Evolutionary conservation across 2,329 filamentous ascomycete genomes (phyloP), one percentile per base, ranked within the genome.

Genomic region (Chrysosphaeria jannelii): DNA sequence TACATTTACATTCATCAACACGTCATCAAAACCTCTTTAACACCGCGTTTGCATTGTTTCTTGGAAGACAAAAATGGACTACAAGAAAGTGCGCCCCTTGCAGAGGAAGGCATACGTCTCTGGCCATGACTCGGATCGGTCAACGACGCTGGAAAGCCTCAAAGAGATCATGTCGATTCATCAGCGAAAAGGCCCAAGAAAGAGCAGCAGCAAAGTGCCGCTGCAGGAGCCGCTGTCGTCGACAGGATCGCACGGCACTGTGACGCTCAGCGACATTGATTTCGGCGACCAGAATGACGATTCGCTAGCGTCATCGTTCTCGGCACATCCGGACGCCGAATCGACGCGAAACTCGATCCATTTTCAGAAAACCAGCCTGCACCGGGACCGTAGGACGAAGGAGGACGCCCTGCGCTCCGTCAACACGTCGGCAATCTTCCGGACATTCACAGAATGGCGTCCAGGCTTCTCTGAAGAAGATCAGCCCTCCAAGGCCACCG

Each of bases 131-230:
- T 33, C 31, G 22, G 31, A 33, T 19, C 28, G 25, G 8, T 30
- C 28, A 3, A 25, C 29, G 1, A 33, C 31, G 1, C 27, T 33
- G 17, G 29, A 33, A 23, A 30, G 28, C 20, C 28, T 33, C 23
- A 30, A 30, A 18, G 24, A 30, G 24, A 24, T 31, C 10, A 31
- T 33, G 29, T 28, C 27, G 7, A 22, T 28, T 9, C 25, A 23
- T 23, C 29, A 29, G 27, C 29, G 29, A 12, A 16, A 22, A 8
- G 13, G 14, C 8, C 22, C 18, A 4, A 18, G 22, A 6, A 25
- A 26, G 5, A 65, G 81, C 21, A 27, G 29, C 13, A 29, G 29
- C 16, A 24, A 31, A 8, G 14, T 30, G 9, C 28, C 27, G 20
- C 33, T 34, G 14, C 24, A 27, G 27, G 32, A 32, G 21, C 32